Percentiles rank a stretch among this genome's conserved stretches.
Conservation (phyloP, 345 rosid genomes). For the Rhodamnia rubescens region DNA sequence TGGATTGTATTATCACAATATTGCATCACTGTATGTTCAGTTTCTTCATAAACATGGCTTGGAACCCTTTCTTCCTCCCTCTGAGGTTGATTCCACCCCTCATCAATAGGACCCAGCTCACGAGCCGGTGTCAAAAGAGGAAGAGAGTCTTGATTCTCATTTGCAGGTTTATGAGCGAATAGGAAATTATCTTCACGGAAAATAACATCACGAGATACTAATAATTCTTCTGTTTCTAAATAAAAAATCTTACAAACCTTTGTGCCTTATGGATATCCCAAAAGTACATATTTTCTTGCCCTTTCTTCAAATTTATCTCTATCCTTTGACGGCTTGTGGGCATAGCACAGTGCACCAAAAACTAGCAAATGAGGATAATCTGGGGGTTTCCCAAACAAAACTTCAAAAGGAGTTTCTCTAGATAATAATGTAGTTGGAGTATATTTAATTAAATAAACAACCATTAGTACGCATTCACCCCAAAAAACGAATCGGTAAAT, state of each 20-base stretch:
- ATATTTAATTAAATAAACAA: neutral
- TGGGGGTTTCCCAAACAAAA: neutral
- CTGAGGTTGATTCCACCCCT: neutral
- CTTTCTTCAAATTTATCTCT: neutral
- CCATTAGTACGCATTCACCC: neutral
- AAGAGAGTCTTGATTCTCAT: neutral
- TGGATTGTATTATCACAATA: neutral
- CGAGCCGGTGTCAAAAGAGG: neutral
- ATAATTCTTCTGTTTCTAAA: neutral
- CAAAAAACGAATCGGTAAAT: neutral
- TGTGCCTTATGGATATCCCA: neutral
- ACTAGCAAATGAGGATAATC: neutral
- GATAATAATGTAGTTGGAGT: neutral
- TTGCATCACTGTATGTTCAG: neutral
- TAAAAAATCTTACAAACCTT: neutral
- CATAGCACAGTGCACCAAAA: neutral
- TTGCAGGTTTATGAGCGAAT: neutral
- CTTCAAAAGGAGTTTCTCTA: neutral
- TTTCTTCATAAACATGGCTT: neutral
- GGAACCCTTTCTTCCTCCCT: neutral
- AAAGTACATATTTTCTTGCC: neutral
- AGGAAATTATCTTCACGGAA: neutral
- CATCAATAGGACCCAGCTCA: neutral
- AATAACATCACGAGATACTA: neutral
- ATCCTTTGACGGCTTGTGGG: neutral